A percentile compares a stretch with the other conserved stretches of the same genome.
Evolutionary conservation across 2,329 filamentous ascomycete genomes (phyloP).

Genomic region (Beauveria pseudobassiana): DNA sequence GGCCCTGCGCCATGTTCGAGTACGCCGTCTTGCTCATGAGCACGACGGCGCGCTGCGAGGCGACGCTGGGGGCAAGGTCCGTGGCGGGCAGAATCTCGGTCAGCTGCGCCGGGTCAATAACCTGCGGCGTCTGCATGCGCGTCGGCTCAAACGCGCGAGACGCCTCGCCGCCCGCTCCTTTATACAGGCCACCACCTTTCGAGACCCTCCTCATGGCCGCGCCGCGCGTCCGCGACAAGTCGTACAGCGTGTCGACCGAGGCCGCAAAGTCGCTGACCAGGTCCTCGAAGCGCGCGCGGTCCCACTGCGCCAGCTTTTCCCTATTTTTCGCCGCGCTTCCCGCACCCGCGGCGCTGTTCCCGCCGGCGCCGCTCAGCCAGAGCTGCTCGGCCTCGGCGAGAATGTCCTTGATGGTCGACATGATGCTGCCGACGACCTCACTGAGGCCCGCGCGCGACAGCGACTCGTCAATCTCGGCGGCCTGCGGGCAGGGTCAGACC

Average conservation of each 20-base stretch:
- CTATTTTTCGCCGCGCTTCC: constrained; percentile 44
- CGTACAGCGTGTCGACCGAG: constrained; percentile 73
- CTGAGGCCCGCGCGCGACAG: constrained; percentile 67
- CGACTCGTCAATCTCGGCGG: constrained; percentile 63
- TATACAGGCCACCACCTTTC: constrained; percentile 25
- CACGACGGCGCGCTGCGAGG: constrained; percentile 38
- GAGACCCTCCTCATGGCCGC: constrained; percentile 24
- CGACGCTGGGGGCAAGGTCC: constrained; percentile 23
- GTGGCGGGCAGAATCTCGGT: constrained; percentile 39
- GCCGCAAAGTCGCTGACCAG: constrained; percentile 66
- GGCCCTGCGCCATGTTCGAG: constrained; percentile 36
- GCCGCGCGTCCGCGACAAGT: constrained; percentile 59
- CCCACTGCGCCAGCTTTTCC: constrained; percentile 52
- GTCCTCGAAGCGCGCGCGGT: constrained; percentile 68
- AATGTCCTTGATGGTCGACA: constrained; percentile 74
- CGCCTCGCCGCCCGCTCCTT: constrained; percentile 35
- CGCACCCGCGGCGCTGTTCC: constrained; percentile 30
- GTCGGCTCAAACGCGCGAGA: constrained; percentile 49
- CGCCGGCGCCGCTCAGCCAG: constrained; percentile 53
- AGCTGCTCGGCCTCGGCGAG: constrained; percentile 68
- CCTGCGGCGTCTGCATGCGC: constrained; percentile 53
- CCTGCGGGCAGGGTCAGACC: constrained; percentile 63
- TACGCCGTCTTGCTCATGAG: constrained; percentile 45
- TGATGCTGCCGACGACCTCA: constrained; percentile 69
- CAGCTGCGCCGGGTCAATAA: constrained; percentile 48